Evolutionary conservation across 495 filamentous ascomycete genomes (phyloP).

Genomic region (Lepraria neglecta): DNA sequence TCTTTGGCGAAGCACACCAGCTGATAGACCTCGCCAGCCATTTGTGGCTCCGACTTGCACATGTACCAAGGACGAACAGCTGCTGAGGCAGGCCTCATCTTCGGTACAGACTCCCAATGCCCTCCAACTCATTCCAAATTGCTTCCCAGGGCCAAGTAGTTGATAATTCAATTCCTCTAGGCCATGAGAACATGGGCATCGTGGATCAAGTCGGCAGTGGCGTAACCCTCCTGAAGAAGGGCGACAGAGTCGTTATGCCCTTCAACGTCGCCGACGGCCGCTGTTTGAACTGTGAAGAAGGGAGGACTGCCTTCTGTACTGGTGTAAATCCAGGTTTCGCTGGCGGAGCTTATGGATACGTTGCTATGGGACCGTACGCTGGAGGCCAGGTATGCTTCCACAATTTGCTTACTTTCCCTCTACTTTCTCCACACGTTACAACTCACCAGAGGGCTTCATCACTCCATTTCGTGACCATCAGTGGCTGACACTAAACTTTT

Average conservation of each 20-base stretch:
- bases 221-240: conserved; percentile 41
- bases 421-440: neutral
- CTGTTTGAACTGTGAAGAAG: conserved; percentile 54
- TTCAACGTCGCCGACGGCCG: conserved; percentile 55
- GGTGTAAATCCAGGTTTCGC: conserved; percentile 55
- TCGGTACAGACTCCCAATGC: conserved; percentile 31
- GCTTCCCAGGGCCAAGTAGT: neutral
- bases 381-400: conserved; percentile 33
- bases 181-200: conserved; percentile 54
- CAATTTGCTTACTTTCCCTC: neutral
- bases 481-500: neutral
- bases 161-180: conserved; percentile 22
- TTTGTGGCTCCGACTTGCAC: conserved; percentile 46
- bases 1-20: neutral
- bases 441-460: too few species aligned
- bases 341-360: conserved; percentile 55
- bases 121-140: neutral
- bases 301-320: conserved; percentile 51
- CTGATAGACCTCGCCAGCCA: conserved; percentile 33
- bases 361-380: conserved; percentile 55
- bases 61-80: conserved; percentile 47
- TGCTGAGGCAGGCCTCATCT: conserved; percentile 46
- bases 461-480: neutral
- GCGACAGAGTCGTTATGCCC: conserved; percentile 44
- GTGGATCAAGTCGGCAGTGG: conserved; percentile 42